A percentile compares a stretch with the other conserved stretches of the same genome.
These are phyloP conservation scores for Cetraspora pellucida DNA, from an alignment of 192 early-diverging fungal genomes.

Conservation along the genomic window DNA sequence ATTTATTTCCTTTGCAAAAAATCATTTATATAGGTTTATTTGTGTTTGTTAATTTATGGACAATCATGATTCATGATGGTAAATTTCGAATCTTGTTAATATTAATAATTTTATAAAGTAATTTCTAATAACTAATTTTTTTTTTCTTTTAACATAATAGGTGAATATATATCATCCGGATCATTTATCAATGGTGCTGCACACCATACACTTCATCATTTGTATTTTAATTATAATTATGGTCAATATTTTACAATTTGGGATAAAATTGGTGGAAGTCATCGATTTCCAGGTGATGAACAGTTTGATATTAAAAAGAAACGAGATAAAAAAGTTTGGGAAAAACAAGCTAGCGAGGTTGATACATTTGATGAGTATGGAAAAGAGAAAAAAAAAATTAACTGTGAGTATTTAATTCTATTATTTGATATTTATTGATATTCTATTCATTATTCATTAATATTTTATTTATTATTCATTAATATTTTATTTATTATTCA, in stretches of 20 bases:
- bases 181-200: conserved; percentile 84
- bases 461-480: too few species aligned
- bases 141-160: conserved; percentile 35
- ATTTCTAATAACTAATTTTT: background rate
- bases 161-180: conserved; percentile 72
- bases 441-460: too few species aligned
- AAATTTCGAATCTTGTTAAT: conserved; percentile 15
- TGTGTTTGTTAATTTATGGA: conserved; percentile 91
- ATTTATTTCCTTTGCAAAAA: conserved; percentile 88
- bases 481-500: too few species aligned
- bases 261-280: conserved; percentile 72
- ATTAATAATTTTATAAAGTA: background rate
- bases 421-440: too few species aligned
- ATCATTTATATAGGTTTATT: conserved; percentile 88
- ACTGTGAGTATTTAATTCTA: background rate
- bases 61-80: conserved; percentile 97
- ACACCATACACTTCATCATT: conserved; percentile 96
- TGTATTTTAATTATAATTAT: conserved; percentile 99
- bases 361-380: conserved; percentile 56
- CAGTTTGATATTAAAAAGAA: conserved; percentile 63
- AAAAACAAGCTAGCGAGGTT: conserved; percentile 64
- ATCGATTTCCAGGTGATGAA: conserved; percentile 68
- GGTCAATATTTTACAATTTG: conserved; percentile 99
- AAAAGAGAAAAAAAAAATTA: conserved; percentile 34
- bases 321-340: conserved; percentile 65